A percentile compares a stretch with the other conserved stretches of the same genome.
Evolutionary conservation across 192 early-diverging fungal genomes (phyloP).

Genomic region (Umbelopsis sp.): DNA sequence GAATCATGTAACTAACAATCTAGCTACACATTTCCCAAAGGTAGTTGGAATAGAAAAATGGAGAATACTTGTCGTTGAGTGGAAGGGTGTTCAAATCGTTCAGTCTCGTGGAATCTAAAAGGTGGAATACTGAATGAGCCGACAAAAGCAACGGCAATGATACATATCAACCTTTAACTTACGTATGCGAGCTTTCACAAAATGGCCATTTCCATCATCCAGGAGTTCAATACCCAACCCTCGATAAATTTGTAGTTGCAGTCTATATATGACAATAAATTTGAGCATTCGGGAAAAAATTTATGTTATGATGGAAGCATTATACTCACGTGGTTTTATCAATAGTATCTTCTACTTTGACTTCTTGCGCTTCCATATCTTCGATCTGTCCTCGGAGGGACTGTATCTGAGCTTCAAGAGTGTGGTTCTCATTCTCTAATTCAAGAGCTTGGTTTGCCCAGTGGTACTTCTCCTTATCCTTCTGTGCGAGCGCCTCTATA

Average conservation of each 20-base stretch:
- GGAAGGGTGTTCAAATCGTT: constrained; percentile 18
- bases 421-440: constrained; percentile 1
- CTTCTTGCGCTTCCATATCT: neutral
- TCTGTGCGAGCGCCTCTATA: neutral
- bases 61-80: constrained; percentile 22
- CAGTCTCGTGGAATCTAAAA: neutral
- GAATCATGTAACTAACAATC: neutral
- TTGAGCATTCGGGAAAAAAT: neutral
- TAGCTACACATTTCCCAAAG: constrained; percentile 20
- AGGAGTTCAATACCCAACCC: constrained; percentile 43
- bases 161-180: constrained; percentile 11
- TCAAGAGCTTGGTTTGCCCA: constrained; percentile 16
- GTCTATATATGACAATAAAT: constrained; percentile 7
- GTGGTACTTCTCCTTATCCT: constrained; percentile 13
- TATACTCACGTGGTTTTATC: constrained; percentile 10
- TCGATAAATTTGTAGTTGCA: constrained; percentile 39
- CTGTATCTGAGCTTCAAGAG: neutral
- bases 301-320: neutral
- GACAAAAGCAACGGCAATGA: neutral
- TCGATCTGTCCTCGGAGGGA: neutral
- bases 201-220: constrained; percentile 35
- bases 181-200: constrained; percentile 40
- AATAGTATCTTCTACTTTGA: constrained; percentile 12
- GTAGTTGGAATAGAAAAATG: constrained; percentile 22
- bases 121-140: neutral